These are phyloP conservation scores for Chaetomium olivaceum DNA, from an alignment of 2,329 filamentous ascomycete genomes.

Conservation along the genomic window DNA sequence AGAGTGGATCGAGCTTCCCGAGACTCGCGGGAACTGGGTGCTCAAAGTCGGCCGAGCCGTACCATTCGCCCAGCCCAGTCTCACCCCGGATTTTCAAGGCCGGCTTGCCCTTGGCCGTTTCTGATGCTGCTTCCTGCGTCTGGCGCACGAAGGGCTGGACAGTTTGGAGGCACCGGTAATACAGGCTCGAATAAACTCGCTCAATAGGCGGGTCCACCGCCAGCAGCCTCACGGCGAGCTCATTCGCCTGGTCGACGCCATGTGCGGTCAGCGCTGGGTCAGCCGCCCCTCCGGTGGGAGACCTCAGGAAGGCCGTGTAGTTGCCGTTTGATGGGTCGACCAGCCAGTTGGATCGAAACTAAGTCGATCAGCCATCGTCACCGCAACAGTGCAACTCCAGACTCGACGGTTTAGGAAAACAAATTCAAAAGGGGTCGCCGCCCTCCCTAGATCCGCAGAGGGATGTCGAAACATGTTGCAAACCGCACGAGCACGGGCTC, in stretches of 20 bases:
- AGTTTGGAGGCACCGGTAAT: conserved; percentile 86
- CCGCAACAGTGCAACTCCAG: not conserved
- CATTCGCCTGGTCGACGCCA: conserved; percentile 77
- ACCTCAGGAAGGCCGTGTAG: conserved; percentile 72
- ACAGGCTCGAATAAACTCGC: conserved; percentile 79
- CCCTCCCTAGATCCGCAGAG: conserved; percentile 3
- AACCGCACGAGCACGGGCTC: not conserved
- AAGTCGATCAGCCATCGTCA: conserved; percentile 25
- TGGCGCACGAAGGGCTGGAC: conserved; percentile 64
- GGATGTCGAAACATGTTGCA: not conserved
- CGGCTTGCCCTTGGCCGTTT: not conserved
- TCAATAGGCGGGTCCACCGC: conserved; percentile 67
- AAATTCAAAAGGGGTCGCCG: not conserved
- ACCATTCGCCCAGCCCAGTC: conserved; percentile 78
- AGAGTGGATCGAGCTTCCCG: conserved; percentile 63
- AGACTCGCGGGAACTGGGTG: conserved; percentile 77
- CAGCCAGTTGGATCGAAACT: conserved; percentile 91
- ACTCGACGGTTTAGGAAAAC: conserved; percentile 1
- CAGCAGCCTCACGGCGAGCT: conserved; percentile 69
- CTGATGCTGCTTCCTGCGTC: conserved; percentile 13
- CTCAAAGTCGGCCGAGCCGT: conserved; percentile 79
- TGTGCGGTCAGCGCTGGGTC: conserved; percentile 87
- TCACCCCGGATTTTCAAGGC: conserved; percentile 53
- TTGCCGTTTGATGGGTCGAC: conserved; percentile 78
- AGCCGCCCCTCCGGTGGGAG: conserved; percentile 83